A percentile compares a stretch with the other conserved stretches of the same genome.
These are phyloP conservation scores for Arthrobotrys conoides DNA, from an alignment of 2,329 filamentous ascomycete genomes.

Conservation along the genomic window DNA sequence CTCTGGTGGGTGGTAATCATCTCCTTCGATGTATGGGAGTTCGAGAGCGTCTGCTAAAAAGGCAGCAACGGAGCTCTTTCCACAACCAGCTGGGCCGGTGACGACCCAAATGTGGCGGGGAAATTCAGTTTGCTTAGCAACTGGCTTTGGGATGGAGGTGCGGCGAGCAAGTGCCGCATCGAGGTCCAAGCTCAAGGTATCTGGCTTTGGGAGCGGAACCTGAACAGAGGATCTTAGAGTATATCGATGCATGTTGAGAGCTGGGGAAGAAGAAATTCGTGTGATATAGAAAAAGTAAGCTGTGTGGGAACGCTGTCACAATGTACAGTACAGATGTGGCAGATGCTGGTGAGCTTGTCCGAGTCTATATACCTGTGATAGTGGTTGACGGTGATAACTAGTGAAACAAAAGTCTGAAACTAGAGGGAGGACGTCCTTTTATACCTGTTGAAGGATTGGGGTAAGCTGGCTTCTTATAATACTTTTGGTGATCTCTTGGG, in stretches of 20 bases:
- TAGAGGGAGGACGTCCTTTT: slow-evolving; percentile 46
- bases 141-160: slow-evolving; percentile 41
- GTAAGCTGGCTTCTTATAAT: slow-evolving; percentile 39
- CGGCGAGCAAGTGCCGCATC: slow-evolving; percentile 53
- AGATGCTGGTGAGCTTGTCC: slow-evolving; percentile 9
- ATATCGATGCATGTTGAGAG: slow-evolving; percentile 49
- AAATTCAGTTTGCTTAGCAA: slow-evolving; percentile 34
- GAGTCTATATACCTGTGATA: slow-evolving; percentile 46
- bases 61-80: slow-evolving; percentile 72
- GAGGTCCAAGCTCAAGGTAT: slow-evolving; percentile 60
- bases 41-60: slow-evolving; percentile 68
- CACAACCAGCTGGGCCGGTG: slow-evolving; percentile 72
- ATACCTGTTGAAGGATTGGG: slow-evolving; percentile 43
- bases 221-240: slow-evolving; percentile 58
- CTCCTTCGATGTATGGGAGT: slow-evolving; percentile 72
- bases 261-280: slow-evolving; percentile 21
- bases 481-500: slow-evolving; percentile 50
- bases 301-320: slow-evolving; percentile 13
- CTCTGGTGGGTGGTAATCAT: slow-evolving; percentile 79
- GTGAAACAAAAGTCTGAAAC: slow-evolving; percentile 55
- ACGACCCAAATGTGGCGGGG: slow-evolving; percentile 71
- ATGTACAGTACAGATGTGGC: slow-evolving; percentile 24
- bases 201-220: slow-evolving; percentile 58
- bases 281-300: slow-evolving; percentile 17
- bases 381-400: slow-evolving; percentile 40